Evolutionary conservation across 257 asterid species (phyloP), one percentile per base, ranked within the genome.

Genomic region (Cynanchum wilfordii): DNA sequence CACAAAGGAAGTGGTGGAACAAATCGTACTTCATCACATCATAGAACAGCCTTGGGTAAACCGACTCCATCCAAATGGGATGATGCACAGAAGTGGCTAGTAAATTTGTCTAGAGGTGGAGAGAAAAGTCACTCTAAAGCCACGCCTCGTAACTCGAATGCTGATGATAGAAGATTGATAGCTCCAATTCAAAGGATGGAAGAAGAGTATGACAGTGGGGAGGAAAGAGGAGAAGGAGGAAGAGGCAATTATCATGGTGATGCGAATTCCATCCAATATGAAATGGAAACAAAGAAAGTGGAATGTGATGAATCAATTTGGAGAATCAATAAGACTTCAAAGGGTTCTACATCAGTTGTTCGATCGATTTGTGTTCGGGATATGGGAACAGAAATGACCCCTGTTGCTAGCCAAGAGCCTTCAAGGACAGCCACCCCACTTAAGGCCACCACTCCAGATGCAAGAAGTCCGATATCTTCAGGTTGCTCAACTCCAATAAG

Each of bases 331-430:
- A 87, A 81, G 75, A 83, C 85, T 0, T 80, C 76, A 8, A 72
- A 59, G 49, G 86, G 86, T 68, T 78, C 95, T 42, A 74, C 73
- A 51, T 70, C 93, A 10, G 84, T 51, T 25, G 89, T 85, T 77
- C 78, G 95, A 63, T 87, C 93, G 5, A 78, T 94, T 11, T 89
- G 93, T 58, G 86, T 94, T 78, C 86, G 99, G 81, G 99, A 94
- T 69, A 94, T 91, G 96, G 98, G 99, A 54, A 94, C 99, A 0
- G 99, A 91, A 69, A 94, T 94, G 99, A 94, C 99, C 0, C 98
- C 99, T 2, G 83, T 85, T 63, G 97, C 88, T 0, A 94, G 99
- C 81, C 93, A 88, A 73, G 98, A 91, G 71, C 98, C 97, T 1
- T 94, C 99, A 9, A 84, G 99, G 79, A 78, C 99, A 1, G 95